Conservation (phyloP, 805 yeast species). For the Lachancea meyersii region DNA sequence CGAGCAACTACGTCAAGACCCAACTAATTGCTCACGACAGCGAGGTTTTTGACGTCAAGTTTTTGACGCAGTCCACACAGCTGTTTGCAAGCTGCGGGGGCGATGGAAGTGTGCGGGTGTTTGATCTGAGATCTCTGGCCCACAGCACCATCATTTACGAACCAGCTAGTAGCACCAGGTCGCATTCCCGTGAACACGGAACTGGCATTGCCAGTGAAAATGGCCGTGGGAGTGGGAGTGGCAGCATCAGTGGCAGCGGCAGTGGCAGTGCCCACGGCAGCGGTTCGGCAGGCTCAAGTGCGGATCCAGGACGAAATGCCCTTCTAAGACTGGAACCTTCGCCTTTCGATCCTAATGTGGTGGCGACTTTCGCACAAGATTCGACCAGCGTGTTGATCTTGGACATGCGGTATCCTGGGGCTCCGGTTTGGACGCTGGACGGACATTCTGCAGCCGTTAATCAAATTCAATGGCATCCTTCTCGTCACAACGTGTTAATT, state of each 20-base stretch:
- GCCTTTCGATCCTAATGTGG: slow-evolving; percentile 69
- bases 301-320: slow-evolving; percentile 36
- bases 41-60: slow-evolving; percentile 89
- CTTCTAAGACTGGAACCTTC: slow-evolving; percentile 72
- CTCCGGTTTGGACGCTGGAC: slow-evolving; percentile 63
- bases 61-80: slow-evolving; percentile 59
- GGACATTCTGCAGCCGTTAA: slow-evolving; percentile 68
- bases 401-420: slow-evolving; percentile 84
- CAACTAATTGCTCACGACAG: slow-evolving; percentile 95
- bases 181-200: not conserved
- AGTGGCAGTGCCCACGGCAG: slow-evolving; percentile 4
- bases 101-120: slow-evolving; percentile 90
- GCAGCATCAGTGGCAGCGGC: too few relatives aligned
- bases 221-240: not conserved
- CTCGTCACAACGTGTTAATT: slow-evolving; percentile 46
- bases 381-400: slow-evolving; percentile 60
- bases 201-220: not conserved
- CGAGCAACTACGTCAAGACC: slow-evolving; percentile 62
- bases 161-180: slow-evolving; percentile 37
- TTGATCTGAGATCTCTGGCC: slow-evolving; percentile 81
- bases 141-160: slow-evolving; percentile 95
- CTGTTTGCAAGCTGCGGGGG: slow-evolving; percentile 90
- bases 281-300: not conserved
- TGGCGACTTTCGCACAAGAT: slow-evolving; percentile 76
- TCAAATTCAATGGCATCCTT: slow-evolving; percentile 79